Evolutionary conservation across 108 stramenopile species (phyloP).

Genomic region (Skeletonema marinoi): DNA sequence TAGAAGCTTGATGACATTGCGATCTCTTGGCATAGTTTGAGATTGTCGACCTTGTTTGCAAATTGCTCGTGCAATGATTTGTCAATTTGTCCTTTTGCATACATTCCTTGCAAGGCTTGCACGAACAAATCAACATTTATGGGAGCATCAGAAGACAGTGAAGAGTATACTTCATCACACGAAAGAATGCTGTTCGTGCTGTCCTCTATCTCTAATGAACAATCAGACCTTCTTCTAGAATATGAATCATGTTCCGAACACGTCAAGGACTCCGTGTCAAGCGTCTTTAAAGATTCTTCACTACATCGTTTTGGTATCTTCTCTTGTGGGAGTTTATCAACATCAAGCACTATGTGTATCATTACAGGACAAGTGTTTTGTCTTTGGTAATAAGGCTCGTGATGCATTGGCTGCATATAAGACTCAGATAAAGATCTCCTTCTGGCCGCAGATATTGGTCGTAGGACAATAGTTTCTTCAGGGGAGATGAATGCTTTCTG

Average conservation of each 20-base stretch:
- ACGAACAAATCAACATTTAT: not conserved
- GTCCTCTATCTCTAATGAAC: not conserved
- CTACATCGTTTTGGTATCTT: not conserved
- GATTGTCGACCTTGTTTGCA: not conserved
- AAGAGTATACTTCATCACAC: not conserved
- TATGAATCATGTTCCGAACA: not conserved
- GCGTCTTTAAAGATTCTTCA: not conserved
- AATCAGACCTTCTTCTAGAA: not conserved
- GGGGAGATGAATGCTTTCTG: not conserved
- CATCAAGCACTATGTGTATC: not conserved
- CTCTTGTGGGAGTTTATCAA: not conserved
- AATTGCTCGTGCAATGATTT: not conserved
- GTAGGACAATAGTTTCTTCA: not conserved
- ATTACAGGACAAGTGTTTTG: not conserved
- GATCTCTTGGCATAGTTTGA: not conserved
- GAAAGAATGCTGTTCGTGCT: not conserved
- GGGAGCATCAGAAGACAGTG: not conserved
- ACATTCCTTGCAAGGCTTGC: not conserved
- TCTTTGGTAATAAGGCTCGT: not conserved
- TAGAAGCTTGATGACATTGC: not conserved
- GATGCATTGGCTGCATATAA: not conserved
- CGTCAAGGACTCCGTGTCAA: not conserved
- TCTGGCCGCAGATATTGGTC: not conserved
- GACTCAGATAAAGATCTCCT: not conserved
- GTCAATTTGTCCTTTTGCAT: not conserved